Evolutionary conservation across 192 early-diverging fungal genomes (phyloP).

Genomic region (Chytriomyces hyalinus): DNA sequence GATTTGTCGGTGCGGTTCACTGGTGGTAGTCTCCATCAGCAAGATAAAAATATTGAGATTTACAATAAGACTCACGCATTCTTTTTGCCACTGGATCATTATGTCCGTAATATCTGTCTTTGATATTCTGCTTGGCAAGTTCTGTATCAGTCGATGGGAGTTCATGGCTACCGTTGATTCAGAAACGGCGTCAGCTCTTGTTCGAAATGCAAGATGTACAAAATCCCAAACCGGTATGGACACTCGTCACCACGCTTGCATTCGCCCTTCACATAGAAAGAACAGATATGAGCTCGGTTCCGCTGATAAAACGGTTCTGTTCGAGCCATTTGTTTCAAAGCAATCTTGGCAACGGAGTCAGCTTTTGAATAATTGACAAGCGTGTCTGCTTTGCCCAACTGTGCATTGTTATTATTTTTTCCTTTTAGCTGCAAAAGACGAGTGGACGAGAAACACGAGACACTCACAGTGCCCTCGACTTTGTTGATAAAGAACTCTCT

Average conservation of each 20-base stretch:
- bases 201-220: neutral
- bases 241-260: slow-evolving; percentile 95
- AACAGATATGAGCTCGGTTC: slow-evolving; percentile 89
- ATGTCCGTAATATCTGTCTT: slow-evolving; percentile 90
- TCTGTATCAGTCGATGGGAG: slow-evolving; percentile 79
- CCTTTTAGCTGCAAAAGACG: neutral
- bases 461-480: slow-evolving; percentile 61
- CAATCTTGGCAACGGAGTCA: slow-evolving; percentile 75
- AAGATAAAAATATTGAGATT: neutral
- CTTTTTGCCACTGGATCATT: slow-evolving; percentile 94
- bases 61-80: slow-evolving; percentile 61
- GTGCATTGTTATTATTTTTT: neutral
- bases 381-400: slow-evolving; percentile 57
- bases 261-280: slow-evolving; percentile 91
- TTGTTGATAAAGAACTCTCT: slow-evolving; percentile 85
- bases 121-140: slow-evolving; percentile 88
- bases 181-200: slow-evolving; percentile 1
- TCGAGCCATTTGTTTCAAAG: slow-evolving; percentile 77
- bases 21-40: slow-evolving; percentile 4
- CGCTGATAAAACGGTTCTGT: slow-evolving; percentile 91
- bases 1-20: slow-evolving; percentile 55
- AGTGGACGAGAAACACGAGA: neutral
- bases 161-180: slow-evolving; percentile 66
- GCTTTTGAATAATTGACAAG: slow-evolving; percentile 73
- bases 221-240: slow-evolving; percentile 70